These are phyloP conservation scores for Ziziphus jujuba DNA, from an alignment of 306 rosid species.

Conservation along the genomic window DNA sequence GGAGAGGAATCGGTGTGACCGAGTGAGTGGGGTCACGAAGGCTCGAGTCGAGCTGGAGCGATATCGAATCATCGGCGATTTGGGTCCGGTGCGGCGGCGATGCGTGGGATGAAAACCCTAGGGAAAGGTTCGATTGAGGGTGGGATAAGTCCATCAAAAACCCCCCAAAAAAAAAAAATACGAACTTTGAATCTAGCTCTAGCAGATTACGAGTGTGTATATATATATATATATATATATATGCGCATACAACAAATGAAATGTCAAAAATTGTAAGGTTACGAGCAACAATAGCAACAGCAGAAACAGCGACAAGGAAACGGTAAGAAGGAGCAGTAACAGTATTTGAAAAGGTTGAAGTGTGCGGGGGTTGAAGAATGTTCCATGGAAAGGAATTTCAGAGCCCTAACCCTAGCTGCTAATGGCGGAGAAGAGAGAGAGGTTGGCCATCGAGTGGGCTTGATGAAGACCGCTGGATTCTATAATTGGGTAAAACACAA, in stretches of 20 bases:
- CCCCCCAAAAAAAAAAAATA: background rate
- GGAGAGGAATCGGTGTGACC: constrained; percentile 59
- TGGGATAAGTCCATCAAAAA: constrained; percentile 58
- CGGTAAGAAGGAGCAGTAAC: constrained; percentile 14
- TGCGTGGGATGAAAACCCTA: constrained; percentile 58
- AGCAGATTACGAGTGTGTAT: background rate
- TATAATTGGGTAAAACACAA: background rate
- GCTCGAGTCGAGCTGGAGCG: constrained; percentile 65
- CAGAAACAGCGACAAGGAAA: background rate
- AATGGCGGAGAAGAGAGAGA: background rate
- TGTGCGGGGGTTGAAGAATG: background rate
- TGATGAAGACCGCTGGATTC: background rate
- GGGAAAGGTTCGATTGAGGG: constrained; percentile 59
- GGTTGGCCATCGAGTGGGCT: background rate
- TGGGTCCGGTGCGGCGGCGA: constrained; percentile 57
- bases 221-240: background rate
- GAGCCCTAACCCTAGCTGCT: constrained; percentile 6
- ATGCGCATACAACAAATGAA: no score
- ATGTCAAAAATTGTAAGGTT: background rate
- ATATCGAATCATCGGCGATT: constrained; percentile 61
- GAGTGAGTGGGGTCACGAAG: constrained; percentile 50
- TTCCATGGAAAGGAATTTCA: constrained; percentile 26
- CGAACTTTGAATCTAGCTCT: background rate
- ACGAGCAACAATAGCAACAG: constrained; percentile 18
- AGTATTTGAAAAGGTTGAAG: constrained; percentile 4